Conservation (phyloP, 345 rosid genomes). For the Eutrema heterophyllum region DNA sequence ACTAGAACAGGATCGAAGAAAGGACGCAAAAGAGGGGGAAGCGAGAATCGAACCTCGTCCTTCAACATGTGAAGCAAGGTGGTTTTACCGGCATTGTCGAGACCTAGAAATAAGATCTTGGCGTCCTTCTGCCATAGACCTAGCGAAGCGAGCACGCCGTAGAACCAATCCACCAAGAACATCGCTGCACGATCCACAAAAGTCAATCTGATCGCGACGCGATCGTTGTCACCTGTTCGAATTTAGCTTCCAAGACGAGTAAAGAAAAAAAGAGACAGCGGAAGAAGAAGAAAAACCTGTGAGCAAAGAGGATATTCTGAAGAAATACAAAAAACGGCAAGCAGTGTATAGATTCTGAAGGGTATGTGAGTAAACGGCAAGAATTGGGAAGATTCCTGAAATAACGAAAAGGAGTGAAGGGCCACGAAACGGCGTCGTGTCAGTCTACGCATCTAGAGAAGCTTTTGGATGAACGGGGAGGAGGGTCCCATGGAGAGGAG, state of each 20-base stretch:
- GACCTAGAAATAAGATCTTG: slow-evolving; percentile 84
- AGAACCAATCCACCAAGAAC: slow-evolving; percentile 83
- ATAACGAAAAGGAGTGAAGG: neutral
- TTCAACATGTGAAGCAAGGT: slow-evolving; percentile 87
- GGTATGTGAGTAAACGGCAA: neutral
- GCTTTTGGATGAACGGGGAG: neutral
- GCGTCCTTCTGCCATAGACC: slow-evolving; percentile 88
- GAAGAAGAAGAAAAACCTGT: neutral
- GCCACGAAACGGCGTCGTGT: neutral
- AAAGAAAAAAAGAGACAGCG: neutral
- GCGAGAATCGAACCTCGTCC: slow-evolving; percentile 56
- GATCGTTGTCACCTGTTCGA: neutral
- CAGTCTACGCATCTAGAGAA: neutral
- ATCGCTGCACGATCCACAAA: slow-evolving; percentile 24
- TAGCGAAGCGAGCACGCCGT: slow-evolving; percentile 67
- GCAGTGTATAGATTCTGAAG: neutral
- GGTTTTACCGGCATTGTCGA: slow-evolving; percentile 87
- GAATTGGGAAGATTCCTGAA: slow-evolving; percentile 2
- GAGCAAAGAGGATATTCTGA: neutral
- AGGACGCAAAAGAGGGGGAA: neutral
- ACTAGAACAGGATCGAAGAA: neutral
- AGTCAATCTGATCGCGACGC: neutral
- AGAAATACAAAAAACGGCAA: neutral
- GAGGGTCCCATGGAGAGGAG: slow-evolving; percentile 7
- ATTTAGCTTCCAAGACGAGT: slow-evolving; percentile 5